Evolutionary conservation across 768 basidiomycete species (phyloP).

Genomic region (Fomitopsis pulvina): DNA sequence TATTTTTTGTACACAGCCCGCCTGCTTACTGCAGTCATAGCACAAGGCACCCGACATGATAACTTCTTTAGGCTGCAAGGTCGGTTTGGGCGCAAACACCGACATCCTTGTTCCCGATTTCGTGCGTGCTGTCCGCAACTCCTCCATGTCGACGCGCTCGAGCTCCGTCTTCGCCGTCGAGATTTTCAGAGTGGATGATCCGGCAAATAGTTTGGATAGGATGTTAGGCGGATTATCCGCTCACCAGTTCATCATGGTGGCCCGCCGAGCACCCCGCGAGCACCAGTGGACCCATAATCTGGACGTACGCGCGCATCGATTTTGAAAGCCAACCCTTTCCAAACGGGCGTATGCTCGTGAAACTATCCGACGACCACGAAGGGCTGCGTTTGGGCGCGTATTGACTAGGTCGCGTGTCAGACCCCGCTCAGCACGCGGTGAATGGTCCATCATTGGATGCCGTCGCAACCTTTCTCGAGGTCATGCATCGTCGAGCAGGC

Average conservation of each 20-base stretch:
- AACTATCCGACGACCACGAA: background rate
- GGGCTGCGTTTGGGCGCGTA: background rate
- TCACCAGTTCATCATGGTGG: constrained; percentile 3
- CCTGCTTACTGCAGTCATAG: no score
- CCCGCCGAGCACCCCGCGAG: background rate
- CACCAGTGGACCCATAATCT: background rate
- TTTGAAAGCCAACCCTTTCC: background rate
- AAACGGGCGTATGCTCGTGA: background rate
- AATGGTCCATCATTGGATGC: constrained; percentile 1
- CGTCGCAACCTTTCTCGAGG: constrained; percentile 1
- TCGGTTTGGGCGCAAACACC: no score
- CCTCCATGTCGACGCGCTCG: background rate
- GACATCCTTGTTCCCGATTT: no score
- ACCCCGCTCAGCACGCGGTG: background rate
- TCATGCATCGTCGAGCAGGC: background rate
- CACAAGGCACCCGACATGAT: no score
- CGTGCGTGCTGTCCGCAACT: background rate
- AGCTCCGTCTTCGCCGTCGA: background rate
- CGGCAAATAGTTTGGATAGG: background rate
- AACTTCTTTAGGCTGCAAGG: no score
- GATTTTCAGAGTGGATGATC: background rate
- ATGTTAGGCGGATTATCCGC: background rate
- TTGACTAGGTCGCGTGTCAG: background rate
- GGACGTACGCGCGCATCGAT: background rate
- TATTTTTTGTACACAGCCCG: no score